These are phyloP conservation scores for Debaryomyces nepalensis DNA, from an alignment of 1,139 yeast species.

Conservation along the genomic window DNA sequence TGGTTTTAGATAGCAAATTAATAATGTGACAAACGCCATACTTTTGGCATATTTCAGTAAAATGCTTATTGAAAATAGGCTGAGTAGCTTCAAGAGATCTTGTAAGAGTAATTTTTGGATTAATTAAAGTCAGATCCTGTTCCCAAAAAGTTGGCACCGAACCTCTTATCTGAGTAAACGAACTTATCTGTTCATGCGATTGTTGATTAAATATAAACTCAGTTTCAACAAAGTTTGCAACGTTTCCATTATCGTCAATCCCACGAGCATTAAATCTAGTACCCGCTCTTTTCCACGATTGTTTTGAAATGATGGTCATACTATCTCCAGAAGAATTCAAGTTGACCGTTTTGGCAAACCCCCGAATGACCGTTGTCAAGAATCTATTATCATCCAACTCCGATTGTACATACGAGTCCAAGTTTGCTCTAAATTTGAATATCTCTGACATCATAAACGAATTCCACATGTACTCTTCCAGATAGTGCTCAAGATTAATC, in stretches of 20 bases:
- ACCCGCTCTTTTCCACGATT: conserved; percentile 96
- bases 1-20: conserved; percentile 74
- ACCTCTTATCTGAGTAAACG: conserved; percentile 89
- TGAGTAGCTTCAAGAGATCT: conserved; percentile 91
- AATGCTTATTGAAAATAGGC: conserved; percentile 85
- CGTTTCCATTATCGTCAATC: conserved; percentile 77
- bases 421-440: conserved; percentile 69
- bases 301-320: conserved; percentile 84
- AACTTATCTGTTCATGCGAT: conserved; percentile 53
- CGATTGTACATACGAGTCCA: conserved; percentile 61
- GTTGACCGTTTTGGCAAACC: conserved; percentile 83
- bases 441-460: conserved; percentile 86
- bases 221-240: conserved; percentile 95
- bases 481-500: conserved; percentile 54
- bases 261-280: conserved; percentile 94
- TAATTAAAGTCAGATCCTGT: conserved; percentile 84
- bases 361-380: conserved; percentile 89
- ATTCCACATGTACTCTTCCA: conserved; percentile 96
- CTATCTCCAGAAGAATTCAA: conserved; percentile 59
- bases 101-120: conserved; percentile 85
- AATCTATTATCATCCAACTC: conserved; percentile 76
- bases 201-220: conserved; percentile 72
- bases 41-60: conserved; percentile 65
- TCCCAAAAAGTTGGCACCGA: conserved; percentile 98
- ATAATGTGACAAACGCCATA: conserved; percentile 90